Evolutionary conservation across 176 grass and related monocot species (phyloP), one percentile per base, ranked within the genome.

Genomic region (Guadua angustifolia): DNA sequence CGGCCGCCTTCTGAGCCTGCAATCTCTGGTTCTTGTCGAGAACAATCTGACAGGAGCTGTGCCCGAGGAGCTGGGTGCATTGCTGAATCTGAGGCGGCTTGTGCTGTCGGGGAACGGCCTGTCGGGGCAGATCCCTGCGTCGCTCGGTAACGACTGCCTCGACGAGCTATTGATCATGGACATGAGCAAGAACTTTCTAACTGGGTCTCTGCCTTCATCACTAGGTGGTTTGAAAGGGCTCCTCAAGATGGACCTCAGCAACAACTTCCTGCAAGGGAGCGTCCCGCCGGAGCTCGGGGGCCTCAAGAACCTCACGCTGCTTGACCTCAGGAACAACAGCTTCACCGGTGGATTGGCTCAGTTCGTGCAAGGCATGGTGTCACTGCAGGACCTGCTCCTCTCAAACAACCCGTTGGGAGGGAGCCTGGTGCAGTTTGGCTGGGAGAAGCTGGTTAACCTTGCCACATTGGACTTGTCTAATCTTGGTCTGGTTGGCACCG

Each of bases 281-380:
- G 29, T 99, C 66, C 97, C 97, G 32, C 69, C 71, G 29, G 88
- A 83, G 86, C 80, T 99, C 35, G 89, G 39, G 3, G 90, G 62
- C 0, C 81, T 99, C 4, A 79, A 46, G 40, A 85, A 43, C 73
- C 88, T 99, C 8, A 88, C 89, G 6, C 56, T 99, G 17, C 80
- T 99, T 12, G 97, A 99, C 83, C 90, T 99, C 67, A 65, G 97
- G 69, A 99, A 92, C 86, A 96, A 99, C 87, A 92, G 75, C 86
- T 62, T 96, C 29, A 90, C 88, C 8, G 88, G 91, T 17, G 86
- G 83, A 2, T 9, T 92, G 0, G 46, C 13, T 64, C 61, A 12
- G n/a, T 84, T 87, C 50, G 18, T 94, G 21, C 79, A 72, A 19
- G 59, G 47, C 8, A 86, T 99, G 88, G 42, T 56, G 16, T 74